Evolutionary conservation across 2,329 filamentous ascomycete species (phyloP), one percentile per base, ranked within the genome.

Genomic region (Fusarium sp.): DNA sequence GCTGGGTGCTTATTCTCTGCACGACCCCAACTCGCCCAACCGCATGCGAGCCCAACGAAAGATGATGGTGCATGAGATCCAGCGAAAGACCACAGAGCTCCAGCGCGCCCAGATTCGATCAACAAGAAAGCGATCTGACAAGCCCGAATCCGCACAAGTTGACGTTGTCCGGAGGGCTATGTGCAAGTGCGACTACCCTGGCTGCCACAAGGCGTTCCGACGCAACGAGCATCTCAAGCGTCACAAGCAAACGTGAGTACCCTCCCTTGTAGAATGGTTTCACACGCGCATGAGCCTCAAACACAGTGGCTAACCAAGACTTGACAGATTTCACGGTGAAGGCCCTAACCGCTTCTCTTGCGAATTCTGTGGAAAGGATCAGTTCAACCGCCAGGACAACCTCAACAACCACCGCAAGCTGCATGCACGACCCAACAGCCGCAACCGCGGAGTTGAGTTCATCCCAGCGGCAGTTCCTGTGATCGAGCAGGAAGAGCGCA

Each of bases 201-300:
- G 80, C 27, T 87, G 85, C 74, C 74, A 80, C 68, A 83, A 83
- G 69, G 81, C 81, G 0, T 86, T 85, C 64, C 83, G 84, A 69
- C 80, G 85, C 60, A 83, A 83, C 23, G 86, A 88, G 74, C 86
- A 88, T 66, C 76, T 87, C 16, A 87, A 87, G 77, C 81, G 86
- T 27, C 86, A 88, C 72, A 79, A 83, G 56, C 80, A 81, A 58
- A 83, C 83, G 85, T 87, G 72, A 79, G 83, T 81, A 33, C 18
- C 2, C 8, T 9, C 2, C 29, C 29, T 11, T 34, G 42, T 8
- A 10, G 14, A 40, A 16, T 25, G 20, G 29, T 40, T 40, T n/a
- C 23, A 6, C n/a, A 34, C 11, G 6, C 10, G 18, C 18, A 40
- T 40, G 9, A 20, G 38, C n/a, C 13, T 4, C 6, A 16, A 51